phyloP scores from a whole-genome alignment of 495 filamentous ascomycete genomes.

The Aspergillus hancockii region DNA sequence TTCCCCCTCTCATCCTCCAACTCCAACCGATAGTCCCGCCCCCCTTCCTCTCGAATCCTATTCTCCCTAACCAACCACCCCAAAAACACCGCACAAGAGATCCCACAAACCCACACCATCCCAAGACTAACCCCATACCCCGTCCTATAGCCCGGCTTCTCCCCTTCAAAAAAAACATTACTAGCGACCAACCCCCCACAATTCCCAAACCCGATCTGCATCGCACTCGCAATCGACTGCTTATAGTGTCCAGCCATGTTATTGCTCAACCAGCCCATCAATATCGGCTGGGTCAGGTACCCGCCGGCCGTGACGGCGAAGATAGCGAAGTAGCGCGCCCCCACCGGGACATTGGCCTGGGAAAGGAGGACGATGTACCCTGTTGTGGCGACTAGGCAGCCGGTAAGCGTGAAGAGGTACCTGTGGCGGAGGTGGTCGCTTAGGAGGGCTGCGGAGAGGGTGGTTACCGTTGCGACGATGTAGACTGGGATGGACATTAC shows the following conservation, averaged over 20 bases:
- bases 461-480: slow-evolving; percentile 46
- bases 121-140: slow-evolving; percentile 52
- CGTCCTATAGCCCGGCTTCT: slow-evolving; percentile 50
- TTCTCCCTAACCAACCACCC: slow-evolving; percentile 53
- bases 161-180: slow-evolving; percentile 50
- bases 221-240: slow-evolving; percentile 50
- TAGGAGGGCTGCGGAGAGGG: slow-evolving; percentile 43
- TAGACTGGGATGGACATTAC: slow-evolving; percentile 60
- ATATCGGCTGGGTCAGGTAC: slow-evolving; percentile 47
- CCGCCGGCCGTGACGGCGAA: slow-evolving; percentile 50
- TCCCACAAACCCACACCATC: slow-evolving; percentile 51
- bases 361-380: slow-evolving; percentile 53
- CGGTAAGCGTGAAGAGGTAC: slow-evolving; percentile 51
- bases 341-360: slow-evolving; percentile 34
- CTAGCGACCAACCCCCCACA: slow-evolving; percentile 54
- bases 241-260: slow-evolving; percentile 62
- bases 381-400: slow-evolving; percentile 46
- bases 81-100: slow-evolving; percentile 42
- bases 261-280: slow-evolving; percentile 54
- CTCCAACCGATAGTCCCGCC: slow-evolving; percentile 50
- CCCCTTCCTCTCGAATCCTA: slow-evolving; percentile 51
- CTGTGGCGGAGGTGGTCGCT: slow-evolving; percentile 53
- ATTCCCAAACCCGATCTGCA: slow-evolving; percentile 57
- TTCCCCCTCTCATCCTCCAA: slow-evolving; percentile 51
- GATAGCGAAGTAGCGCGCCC: slow-evolving; percentile 50